Evolutionary conservation across 495 filamentous ascomycete genomes (phyloP), one percentile per base, ranked within the genome.

Genomic region (Staphylotrichum tortipilum): DNA sequence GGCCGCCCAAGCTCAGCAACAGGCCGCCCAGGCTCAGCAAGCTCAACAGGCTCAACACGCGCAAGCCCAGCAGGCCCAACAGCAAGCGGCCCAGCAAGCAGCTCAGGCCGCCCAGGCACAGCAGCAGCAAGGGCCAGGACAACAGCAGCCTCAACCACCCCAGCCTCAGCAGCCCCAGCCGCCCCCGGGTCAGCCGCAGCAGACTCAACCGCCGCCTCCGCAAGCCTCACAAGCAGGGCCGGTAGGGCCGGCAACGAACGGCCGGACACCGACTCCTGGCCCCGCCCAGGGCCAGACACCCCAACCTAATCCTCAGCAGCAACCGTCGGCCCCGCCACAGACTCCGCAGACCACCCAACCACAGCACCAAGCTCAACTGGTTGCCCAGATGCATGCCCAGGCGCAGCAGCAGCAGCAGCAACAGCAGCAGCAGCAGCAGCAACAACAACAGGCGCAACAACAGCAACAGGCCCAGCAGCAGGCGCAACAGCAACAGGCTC

Each of bases 361-460:
- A 17, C 79, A 81, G 24, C 78, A 81, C 51, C 79, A 78, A 31
- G 58, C 60, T 6, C 69, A 72, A 15, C 57, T 69, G 55, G 57
- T 57, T 3, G 53, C 55, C 49, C 51, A 57, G 50, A 31, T 44
- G 28, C 43, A 45, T 7, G 41, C 26, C 15, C 54, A 56, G 23
- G 52, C 41, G 1, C 54, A 57, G 18, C 15, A 2, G 23, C 53
- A 51, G 18, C 19, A 0, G 4, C 52, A 53, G 28, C 49, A 37
- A n/a, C 56, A 61, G 63, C 78, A 43, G 12, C 68, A 76, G 9
- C 18, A 19, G 12, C 28, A 31, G 15, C 14, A 14, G 11, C 47
- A 49, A 9, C 47, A 43, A n/a, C 38, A 43, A 3, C 47, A 48
- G 9, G 23, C 22, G 17, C 28, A 31, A 34, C 14, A 14, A 5